These are phyloP conservation scores for Pythium aquatile DNA, from an alignment of 352 stramenopile genomes.

Conservation along the genomic window DNA sequence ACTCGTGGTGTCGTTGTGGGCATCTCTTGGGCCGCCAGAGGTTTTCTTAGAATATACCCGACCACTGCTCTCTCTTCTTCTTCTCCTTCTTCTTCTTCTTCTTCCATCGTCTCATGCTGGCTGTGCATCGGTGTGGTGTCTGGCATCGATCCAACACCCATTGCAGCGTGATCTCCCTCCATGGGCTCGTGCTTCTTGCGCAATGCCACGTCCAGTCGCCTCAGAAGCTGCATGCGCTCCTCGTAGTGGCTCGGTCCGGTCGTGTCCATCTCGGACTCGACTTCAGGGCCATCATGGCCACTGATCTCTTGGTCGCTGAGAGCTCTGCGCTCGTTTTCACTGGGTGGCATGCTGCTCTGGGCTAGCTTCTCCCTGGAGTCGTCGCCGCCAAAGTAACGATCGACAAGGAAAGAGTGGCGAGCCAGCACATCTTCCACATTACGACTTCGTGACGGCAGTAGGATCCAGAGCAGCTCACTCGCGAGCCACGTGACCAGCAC, in stretches of 20 bases:
- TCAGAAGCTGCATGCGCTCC: constrained; percentile 21
- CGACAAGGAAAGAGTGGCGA: constrained; percentile 26
- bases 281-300: not conserved
- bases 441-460: constrained; percentile 19
- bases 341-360: not conserved
- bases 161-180: not conserved
- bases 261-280: not conserved
- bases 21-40: too few relatives aligned
- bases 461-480: constrained; percentile 19
- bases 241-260: not conserved
- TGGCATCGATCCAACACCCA: not conserved
- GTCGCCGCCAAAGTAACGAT: constrained; percentile 27
- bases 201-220: constrained; percentile 22
- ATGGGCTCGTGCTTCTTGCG: constrained; percentile 10
- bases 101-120: not conserved
- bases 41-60: constrained; percentile 10
- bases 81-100: not conserved
- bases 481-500: constrained; percentile 16
- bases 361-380: not conserved
- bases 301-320: not conserved
- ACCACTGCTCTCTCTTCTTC: constrained; percentile 15
- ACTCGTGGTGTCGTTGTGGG: too few relatives aligned
- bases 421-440: constrained; percentile 5
- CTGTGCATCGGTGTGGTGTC: constrained; percentile 1
- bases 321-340: constrained; percentile 5